Base-by-base conservation (phyloP, 2,329 filamentous ascomycete species). In the Fusarium robinianum region DNA sequence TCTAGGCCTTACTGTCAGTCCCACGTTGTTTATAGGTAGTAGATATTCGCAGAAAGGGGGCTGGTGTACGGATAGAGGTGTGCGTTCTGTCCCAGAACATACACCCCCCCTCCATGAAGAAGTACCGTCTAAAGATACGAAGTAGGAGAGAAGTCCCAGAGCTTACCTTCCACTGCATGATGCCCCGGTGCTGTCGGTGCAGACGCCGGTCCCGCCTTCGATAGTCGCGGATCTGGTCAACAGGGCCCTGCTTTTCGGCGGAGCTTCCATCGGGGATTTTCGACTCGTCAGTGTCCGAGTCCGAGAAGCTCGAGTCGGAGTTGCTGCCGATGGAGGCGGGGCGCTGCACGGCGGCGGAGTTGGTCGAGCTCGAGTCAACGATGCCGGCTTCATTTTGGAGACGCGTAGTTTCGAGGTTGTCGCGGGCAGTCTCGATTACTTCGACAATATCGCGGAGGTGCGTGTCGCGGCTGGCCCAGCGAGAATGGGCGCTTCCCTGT, bases 161-260 rank as follows among this genome's bases (percentile, higher is more conserved):
- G 40, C 65, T 57, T 55, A 69, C 67, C 63, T 71, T 71, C 81
- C 84, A 90, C 67, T 90, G 86, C 86, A 90, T 90, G 26, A 86
- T 62, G 0, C 86, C 86, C 15, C 83, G 70, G 59, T 90, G 83
- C 61, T 79, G 77, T 34, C 84, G 71, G 64, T 88, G 83, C 51
- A 86, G 67, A 48, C 79, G 74, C 64, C 77, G 79, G 51, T 76
- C 71, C 54, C 83, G 72, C 44, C 74, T 72, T 61, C 77, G 80
- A 61, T 83, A 87, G 47, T 86, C 83, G 43, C 74, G 77, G 31
- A 82, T 46, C 61, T 79, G 72, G 29, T 77, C 75, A 8, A 71
- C 44, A 72, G 66, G 24, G 70, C 61, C 25, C 74, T 81, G 49
- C 74, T 69, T 51, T 68, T 73, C 18, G 59, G 66, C 55, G 9